A percentile compares a stretch with the other conserved stretches of the same genome.
Evolutionary conservation across 129 eudicot genomes (phyloP).

Genomic region (Sambucus nigra): DNA sequence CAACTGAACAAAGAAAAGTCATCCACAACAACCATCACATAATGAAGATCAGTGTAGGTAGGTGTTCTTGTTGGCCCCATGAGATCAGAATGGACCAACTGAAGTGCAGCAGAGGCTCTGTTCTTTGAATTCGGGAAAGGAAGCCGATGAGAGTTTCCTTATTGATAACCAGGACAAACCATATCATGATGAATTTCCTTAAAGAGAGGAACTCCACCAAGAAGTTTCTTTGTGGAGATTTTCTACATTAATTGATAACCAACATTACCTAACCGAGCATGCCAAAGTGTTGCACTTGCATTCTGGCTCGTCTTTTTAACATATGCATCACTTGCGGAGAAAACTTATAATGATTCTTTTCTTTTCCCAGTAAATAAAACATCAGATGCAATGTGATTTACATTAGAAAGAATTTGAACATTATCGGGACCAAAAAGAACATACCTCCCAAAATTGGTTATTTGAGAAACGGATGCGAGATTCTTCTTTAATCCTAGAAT

Average conservation of each 20-base stretch:
- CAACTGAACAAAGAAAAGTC: neutral
- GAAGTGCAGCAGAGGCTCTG: too few relatives aligned
- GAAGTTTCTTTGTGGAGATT: slow-evolving; percentile 2
- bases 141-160: too few relatives aligned
- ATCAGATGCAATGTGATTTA: slow-evolving; percentile 6
- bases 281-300: slow-evolving; percentile 11
- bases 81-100: neutral
- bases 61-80: neutral
- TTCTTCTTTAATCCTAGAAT: slow-evolving; percentile 3
- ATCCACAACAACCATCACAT: neutral
- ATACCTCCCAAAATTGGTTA: neutral
- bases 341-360: slow-evolving; percentile 10
- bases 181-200: too few relatives aligned
- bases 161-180: too few relatives aligned
- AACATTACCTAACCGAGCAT: slow-evolving; percentile 3
- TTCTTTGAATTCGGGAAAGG: too few relatives aligned
- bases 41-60: too few relatives aligned
- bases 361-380: slow-evolving; percentile 7
- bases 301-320: slow-evolving; percentile 8
- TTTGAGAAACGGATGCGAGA: slow-evolving; percentile 8
- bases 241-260: slow-evolving; percentile 10
- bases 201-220: slow-evolving; percentile 1
- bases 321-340: slow-evolving; percentile 12
- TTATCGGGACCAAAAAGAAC: neutral
- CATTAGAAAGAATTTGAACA: slow-evolving; percentile 6